Evolutionary conservation across 2,329 filamentous ascomycete genomes (phyloP).

Genomic region (Truncatella angustata): DNA sequence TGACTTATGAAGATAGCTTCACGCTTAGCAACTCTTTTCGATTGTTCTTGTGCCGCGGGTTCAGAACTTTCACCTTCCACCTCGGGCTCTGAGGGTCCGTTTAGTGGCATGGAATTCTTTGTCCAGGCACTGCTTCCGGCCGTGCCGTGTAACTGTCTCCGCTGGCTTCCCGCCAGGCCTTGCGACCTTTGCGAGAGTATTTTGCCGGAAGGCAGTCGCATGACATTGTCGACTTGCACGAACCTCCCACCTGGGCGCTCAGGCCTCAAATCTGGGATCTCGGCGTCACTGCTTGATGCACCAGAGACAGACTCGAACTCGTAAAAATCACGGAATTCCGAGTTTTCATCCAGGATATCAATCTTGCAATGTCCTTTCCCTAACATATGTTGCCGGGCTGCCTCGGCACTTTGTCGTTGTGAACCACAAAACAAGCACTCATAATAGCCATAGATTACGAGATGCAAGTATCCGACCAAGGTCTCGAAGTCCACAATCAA

Average conservation of each 20-base stretch:
- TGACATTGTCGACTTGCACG: slow-evolving; percentile 14
- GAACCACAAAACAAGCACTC: slow-evolving; percentile 52
- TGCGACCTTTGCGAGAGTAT: slow-evolving; percentile 17
- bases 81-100: slow-evolving; percentile 12
- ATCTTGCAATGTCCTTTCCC: slow-evolving; percentile 26
- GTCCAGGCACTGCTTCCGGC: neutral
- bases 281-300: neutral
- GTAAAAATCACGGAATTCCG: slow-evolving; percentile 26
- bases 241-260: neutral
- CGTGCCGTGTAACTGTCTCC: neutral
- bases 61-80: slow-evolving; percentile 12
- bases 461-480: slow-evolving; percentile 44
- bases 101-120: too few species aligned
- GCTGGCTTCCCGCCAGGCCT: too few species aligned
- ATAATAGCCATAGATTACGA: slow-evolving; percentile 45
- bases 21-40: slow-evolving; percentile 17
- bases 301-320: slow-evolving; percentile 14
- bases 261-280: neutral
- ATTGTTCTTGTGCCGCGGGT: neutral
- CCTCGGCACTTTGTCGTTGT: slow-evolving; percentile 38
- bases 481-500: slow-evolving; percentile 45
- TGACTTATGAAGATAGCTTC: slow-evolving; percentile 18
- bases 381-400: slow-evolving; percentile 41
- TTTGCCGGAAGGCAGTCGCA: slow-evolving; percentile 24
- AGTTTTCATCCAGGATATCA: slow-evolving; percentile 18